phyloP scores from a whole-genome alignment of 139 green algal genomes.

The Pleodorina starrii region DNA sequence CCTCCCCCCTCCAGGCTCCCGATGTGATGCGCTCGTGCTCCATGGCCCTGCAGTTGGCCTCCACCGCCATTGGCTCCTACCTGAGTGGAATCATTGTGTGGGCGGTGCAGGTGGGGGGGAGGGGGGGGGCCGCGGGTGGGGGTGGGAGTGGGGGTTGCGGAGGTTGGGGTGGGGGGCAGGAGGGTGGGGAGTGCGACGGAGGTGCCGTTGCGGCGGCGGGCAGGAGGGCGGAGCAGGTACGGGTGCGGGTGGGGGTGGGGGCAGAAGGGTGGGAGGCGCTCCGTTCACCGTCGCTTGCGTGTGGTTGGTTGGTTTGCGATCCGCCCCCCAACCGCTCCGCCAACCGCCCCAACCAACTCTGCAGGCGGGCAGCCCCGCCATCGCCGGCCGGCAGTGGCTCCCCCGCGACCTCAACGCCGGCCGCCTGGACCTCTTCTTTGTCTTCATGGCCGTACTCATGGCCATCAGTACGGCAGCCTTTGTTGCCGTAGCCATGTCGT shows the following conservation, averaged over 20 bases:
- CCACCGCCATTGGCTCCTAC: slow-evolving; percentile 88
- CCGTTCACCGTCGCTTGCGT: too few species aligned
- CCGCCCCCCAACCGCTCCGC: too few species aligned
- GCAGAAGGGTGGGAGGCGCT: too few species aligned
- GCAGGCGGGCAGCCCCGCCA: slow-evolving; percentile 35
- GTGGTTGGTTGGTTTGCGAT: too few species aligned
- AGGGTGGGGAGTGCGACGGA: background rate
- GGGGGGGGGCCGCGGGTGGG: too few species aligned
- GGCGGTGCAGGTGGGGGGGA: slow-evolving; percentile 52
- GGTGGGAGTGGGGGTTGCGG: too few species aligned
- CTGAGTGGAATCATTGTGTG: slow-evolving; percentile 80
- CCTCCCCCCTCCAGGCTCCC: slow-evolving; percentile 75
- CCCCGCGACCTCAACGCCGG: slow-evolving; percentile 75
- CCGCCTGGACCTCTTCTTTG: slow-evolving; percentile 89
- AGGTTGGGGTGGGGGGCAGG: background rate
- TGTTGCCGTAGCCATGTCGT: slow-evolving; percentile 73
- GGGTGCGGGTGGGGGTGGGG: too few species aligned
- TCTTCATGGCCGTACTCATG: slow-evolving; percentile 76
- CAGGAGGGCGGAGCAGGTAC: too few species aligned
- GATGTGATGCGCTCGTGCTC: slow-evolving; percentile 93
- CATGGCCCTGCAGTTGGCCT: slow-evolving; percentile 91
- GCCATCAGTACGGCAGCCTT: slow-evolving; percentile 74
- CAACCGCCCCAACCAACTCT: background rate
- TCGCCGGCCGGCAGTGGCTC: slow-evolving; percentile 69
- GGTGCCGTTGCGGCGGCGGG: too few species aligned